Base-by-base conservation (phyloP, 164 flowering plant genomes). In the Vitis labrusca region DNA sequence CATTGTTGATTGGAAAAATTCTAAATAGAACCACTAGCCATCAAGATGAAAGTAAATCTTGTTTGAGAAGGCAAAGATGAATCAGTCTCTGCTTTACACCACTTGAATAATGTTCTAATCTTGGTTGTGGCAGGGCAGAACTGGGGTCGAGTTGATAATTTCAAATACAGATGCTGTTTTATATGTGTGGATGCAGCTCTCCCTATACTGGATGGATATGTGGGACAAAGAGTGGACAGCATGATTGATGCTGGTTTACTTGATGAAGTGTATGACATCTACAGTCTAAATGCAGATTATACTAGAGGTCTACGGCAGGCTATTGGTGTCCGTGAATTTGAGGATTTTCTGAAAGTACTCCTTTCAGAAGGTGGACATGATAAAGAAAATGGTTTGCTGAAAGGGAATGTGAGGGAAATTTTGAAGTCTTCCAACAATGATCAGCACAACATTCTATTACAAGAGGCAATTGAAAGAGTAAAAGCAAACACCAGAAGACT, bases 301-400 rank as follows among this genome's bases (percentile, higher is more conserved):
- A 90, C 98, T 50, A 78, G 89, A 76, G 97, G 97, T 58, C 65
- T 91, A 63, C 75, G 84, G 66, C 98, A 95, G 74, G 97, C 98
- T 50, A 95, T 93, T 71, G 98, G 99, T 69, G 98, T 93, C 1
- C 81, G 98, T 48, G 99, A 95, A 69, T 95, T 95, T 74, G 91
- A 87, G 67, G 78, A 85, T 62, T 90, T 89, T 85, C 63, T 95
- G 23, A 74, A 68, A 61, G 71, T 52, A 70, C 78, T 64, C 70
- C 75, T 64, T 56, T 65, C 68, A 32, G 75, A 79, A 29, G 69
- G 63, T 69, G 62, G 57, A 61, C 15, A n/a, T 67, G 66, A 50
- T 27, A 32, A 56, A 49, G 71, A 61, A 5, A 55, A 9, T 59
- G 68, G 66, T 66, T 70, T 70, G 5, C 55, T 72, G 15, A 82